phyloP scores from a whole-genome alignment of 768 basidiomycete species.

The Tricholoma furcatifolium region DNA sequence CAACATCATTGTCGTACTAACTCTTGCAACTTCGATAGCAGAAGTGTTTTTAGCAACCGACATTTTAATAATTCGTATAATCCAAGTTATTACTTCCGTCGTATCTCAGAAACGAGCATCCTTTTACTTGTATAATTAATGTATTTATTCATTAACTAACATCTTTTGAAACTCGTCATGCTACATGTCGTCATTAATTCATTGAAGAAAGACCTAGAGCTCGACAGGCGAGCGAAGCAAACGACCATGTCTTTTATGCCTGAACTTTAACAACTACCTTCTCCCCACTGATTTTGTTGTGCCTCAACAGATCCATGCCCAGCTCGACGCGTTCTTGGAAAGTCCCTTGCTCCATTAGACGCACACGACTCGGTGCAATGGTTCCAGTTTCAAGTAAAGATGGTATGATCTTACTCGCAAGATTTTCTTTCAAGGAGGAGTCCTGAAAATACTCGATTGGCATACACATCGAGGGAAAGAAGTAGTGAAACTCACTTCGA shows the following conservation, averaged over 20 bases:
- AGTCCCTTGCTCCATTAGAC: conserved; percentile 39
- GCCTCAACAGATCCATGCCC: conserved; percentile 45
- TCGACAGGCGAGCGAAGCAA: too few species aligned
- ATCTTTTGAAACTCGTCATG: too few species aligned
- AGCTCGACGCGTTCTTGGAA: conserved; percentile 38
- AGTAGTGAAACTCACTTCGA: conserved; percentile 31
- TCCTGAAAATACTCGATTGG: conserved; percentile 24
- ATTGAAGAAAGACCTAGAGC: too few species aligned
- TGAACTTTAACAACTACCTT: conserved; percentile 44
- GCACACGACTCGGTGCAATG: conserved; percentile 41
- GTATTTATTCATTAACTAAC: too few species aligned
- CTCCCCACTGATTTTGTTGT: conserved; percentile 49
- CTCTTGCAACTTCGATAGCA: conserved; percentile 39
- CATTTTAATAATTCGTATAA: too few species aligned
- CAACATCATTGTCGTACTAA: not conserved
- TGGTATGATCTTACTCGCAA: conserved; percentile 48
- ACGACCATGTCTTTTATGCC: not conserved
- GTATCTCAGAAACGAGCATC: conserved; percentile 45
- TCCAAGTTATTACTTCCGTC: too few species aligned
- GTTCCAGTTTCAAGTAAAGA: conserved; percentile 34
- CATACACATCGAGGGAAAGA: not conserved
- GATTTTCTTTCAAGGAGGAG: conserved; percentile 36
- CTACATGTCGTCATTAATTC: too few species aligned
- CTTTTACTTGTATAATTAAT: too few species aligned
- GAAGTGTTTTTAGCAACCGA: conserved; percentile 87